Evolutionary conservation across 73 alveolate genomes (phyloP).

Genomic region (Uronychia setigera): DNA sequence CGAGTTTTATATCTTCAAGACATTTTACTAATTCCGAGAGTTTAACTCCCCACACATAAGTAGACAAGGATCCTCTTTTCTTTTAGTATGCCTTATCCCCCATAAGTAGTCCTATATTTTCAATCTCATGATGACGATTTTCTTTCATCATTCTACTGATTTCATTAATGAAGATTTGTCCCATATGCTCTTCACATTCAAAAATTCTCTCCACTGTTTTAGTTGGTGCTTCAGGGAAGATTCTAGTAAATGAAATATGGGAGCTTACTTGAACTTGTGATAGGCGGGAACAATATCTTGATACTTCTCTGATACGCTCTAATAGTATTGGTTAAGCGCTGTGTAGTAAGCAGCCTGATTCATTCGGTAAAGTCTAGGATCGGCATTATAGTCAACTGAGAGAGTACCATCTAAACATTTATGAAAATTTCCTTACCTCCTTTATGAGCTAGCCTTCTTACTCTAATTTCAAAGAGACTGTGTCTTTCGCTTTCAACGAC

Average conservation of each 20-base stretch:
- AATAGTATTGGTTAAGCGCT: conserved; percentile 32
- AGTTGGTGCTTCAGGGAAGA: neutral
- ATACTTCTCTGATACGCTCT: conserved; percentile 19
- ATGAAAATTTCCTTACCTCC: conserved; percentile 9
- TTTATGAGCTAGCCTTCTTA: conserved; percentile 36
- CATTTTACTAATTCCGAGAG: conserved; percentile 14
- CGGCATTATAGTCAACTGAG: neutral
- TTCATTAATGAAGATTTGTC: conserved; percentile 38
- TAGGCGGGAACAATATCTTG: conserved; percentile 36
- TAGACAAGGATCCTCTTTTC: conserved; percentile 30
- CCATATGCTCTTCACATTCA: conserved; percentile 60
- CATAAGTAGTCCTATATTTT: neutral
- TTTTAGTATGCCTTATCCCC: neutral
- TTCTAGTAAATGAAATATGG: neutral
- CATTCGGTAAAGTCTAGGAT: neutral
- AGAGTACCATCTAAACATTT: neutral
- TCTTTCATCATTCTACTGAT: conserved; percentile 29
- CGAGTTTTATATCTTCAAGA: conserved; percentile 16
- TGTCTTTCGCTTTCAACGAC: conserved; percentile 36
- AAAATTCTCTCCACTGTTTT: conserved; percentile 16
- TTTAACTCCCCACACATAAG: conserved; percentile 54
- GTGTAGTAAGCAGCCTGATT: conserved; percentile 10
- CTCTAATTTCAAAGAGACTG: conserved; percentile 44
- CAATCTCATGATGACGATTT: neutral
- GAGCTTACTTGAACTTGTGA: conserved; percentile 33